A percentile compares a stretch with the other conserved stretches of the same genome.
Evolutionary conservation across 1,284 basidiomycete species (phyloP).

Genomic region (Sanghuangporus sanghuang): DNA sequence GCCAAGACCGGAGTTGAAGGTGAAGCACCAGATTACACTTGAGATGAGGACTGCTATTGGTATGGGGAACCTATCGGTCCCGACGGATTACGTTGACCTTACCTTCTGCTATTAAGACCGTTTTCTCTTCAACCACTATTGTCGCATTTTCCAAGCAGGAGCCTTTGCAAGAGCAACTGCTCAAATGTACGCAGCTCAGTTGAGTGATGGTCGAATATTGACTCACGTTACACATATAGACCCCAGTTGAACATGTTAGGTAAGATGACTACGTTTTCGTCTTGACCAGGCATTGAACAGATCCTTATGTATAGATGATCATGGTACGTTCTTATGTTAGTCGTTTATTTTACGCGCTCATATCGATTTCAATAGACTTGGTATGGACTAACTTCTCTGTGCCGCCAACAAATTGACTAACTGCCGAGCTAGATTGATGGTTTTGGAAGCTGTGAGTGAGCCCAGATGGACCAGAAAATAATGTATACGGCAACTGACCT

Average conservation of each 20-base stretch:
- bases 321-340: constrained; percentile 45
- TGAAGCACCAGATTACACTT: constrained; percentile 56
- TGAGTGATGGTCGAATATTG: not conserved
- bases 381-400: constrained; percentile 38
- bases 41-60: constrained; percentile 72
- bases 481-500: not conserved
- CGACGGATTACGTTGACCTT: not conserved
- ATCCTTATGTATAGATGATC: constrained; percentile 49
- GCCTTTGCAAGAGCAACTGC: constrained; percentile 92
- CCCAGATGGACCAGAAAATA: not conserved
- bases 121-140: constrained; percentile 90
- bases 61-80: not conserved
- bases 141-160: constrained; percentile 78
- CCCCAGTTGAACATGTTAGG: constrained; percentile 64
- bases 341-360: constrained; percentile 20
- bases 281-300: not conserved
- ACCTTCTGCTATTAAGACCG: constrained; percentile 46
- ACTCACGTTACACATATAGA: constrained; percentile 27
- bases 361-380: constrained; percentile 38
- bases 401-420: not conserved
- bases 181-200: constrained; percentile 61
- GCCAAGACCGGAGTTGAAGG: constrained; percentile 60
- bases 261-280: constrained; percentile 23
- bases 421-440: constrained; percentile 71
- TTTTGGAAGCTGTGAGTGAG: constrained; percentile 75